phyloP scores from a whole-genome alignment of 352 stramenopile genomes.

The Poterioochromonas sp. region DNA sequence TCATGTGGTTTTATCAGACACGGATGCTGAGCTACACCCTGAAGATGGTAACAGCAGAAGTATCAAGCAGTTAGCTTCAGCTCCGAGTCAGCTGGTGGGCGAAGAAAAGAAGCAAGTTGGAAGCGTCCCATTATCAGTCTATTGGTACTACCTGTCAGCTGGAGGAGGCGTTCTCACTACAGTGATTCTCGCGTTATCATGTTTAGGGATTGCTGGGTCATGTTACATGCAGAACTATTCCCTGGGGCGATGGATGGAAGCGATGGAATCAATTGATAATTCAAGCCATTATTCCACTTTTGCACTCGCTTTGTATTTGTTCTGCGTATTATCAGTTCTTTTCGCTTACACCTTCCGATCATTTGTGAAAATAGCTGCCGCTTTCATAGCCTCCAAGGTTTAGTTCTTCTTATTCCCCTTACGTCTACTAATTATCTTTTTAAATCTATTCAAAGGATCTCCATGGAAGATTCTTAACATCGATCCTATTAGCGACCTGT shows the following conservation, averaged over 20 bases:
- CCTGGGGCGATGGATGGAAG: conserved; percentile 8
- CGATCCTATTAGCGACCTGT: conserved; percentile 47
- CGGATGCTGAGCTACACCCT: not conserved
- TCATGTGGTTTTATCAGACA: not conserved
- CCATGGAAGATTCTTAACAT: conserved; percentile 46
- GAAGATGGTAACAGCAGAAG: not conserved
- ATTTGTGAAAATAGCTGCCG: not conserved
- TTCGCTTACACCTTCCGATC: not conserved
- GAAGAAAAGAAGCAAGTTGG: not conserved
- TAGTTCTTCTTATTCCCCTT: not conserved
- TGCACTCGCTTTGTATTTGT: not conserved
- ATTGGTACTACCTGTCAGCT: not conserved
- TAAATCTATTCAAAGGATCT: not conserved
- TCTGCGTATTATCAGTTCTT: not conserved
- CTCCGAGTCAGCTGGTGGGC: too few species aligned
- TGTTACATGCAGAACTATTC: not conserved
- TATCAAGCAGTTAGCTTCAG: too few species aligned
- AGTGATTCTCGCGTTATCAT: not conserved
- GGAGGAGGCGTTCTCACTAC: not conserved
- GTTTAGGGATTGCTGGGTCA: not conserved
- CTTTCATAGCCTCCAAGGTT: not conserved
- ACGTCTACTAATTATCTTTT: not conserved
- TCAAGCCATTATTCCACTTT: not conserved
- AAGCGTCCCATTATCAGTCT: not conserved
- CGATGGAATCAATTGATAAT: not conserved